Conservation (phyloP, 2,329 filamentous ascomycete species). For the Verticillium dahliae region DNA sequence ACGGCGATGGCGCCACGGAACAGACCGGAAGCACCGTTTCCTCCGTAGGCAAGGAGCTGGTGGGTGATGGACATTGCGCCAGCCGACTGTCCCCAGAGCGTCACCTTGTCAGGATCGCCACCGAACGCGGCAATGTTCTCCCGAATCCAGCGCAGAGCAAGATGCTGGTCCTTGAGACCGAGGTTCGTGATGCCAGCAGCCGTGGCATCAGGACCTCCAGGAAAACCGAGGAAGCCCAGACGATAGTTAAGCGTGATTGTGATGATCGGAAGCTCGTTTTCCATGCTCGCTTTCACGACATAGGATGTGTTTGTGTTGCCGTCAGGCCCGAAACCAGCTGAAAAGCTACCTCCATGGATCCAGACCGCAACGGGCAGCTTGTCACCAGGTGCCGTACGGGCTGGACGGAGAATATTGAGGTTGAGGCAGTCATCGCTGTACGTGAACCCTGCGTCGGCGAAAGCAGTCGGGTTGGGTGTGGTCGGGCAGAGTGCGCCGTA, state of each 20-base stretch:
- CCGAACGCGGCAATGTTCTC: slow-evolving; percentile 48
- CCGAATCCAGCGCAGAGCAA: slow-evolving; percentile 44
- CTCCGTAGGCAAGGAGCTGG: slow-evolving; percentile 5
- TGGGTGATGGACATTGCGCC: slow-evolving; percentile 18
- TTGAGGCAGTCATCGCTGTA: slow-evolving; percentile 54
- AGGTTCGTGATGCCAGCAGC: slow-evolving; percentile 45
- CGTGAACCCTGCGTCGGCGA: slow-evolving; percentile 13
- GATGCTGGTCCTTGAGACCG: slow-evolving; percentile 46
- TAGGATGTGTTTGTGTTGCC: slow-evolving; percentile 54
- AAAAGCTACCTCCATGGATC: slow-evolving; percentile 40
- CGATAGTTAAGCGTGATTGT: slow-evolving; percentile 43
- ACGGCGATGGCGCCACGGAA: slow-evolving; percentile 2
- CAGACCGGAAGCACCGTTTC: background rate
- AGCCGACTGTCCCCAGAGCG: slow-evolving; percentile 40
- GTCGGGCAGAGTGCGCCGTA: slow-evolving; percentile 35
- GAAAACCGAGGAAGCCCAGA: slow-evolving; percentile 52
- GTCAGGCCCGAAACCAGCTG: slow-evolving; percentile 24
- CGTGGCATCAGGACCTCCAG: slow-evolving; percentile 31
- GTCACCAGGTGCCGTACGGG: slow-evolving; percentile 28
- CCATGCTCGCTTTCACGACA: slow-evolving; percentile 40
- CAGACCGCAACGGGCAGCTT: slow-evolving; percentile 50
- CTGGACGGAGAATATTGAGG: slow-evolving; percentile 52
- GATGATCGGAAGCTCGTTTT: slow-evolving; percentile 38
- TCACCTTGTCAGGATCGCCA: slow-evolving; percentile 42
- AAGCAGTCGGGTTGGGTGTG: background rate